A percentile compares a stretch with the other conserved stretches of the same genome.
Conservation (phyloP, 2,329 filamentous ascomycete genomes). For the Sarocladium strictum region DNA sequence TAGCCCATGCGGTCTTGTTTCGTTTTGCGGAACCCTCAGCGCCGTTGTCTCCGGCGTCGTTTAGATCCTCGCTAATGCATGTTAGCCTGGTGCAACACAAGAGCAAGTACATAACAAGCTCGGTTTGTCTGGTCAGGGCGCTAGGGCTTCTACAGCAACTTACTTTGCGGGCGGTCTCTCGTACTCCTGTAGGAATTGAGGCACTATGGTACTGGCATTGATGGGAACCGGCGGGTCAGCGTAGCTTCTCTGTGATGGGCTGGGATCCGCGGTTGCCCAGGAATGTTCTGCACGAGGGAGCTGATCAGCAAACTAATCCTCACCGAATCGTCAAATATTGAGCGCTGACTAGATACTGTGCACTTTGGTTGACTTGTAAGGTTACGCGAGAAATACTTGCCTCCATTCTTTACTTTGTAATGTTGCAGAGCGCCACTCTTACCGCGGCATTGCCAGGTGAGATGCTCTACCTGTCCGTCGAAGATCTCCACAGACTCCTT, state of each 20-base stretch:
- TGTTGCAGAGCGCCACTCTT: conserved; percentile 28
- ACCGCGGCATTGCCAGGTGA: neutral
- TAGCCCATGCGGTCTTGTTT: too few species aligned
- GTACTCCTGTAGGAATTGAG: neutral
- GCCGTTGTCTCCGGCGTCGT: too few species aligned
- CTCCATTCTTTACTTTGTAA: conserved; percentile 37
- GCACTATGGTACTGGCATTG: neutral
- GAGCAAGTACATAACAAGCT: too few species aligned
- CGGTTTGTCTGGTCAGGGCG: too few species aligned
- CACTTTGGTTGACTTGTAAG: too few species aligned
- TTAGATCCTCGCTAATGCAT: too few species aligned
- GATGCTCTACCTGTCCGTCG: neutral
- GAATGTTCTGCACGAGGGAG: conserved; percentile 25
- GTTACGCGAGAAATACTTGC: conserved; percentile 11
- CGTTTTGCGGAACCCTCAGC: too few species aligned
- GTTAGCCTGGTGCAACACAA: too few species aligned
- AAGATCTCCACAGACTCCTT: neutral
- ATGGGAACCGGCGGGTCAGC: neutral
- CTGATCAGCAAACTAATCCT: neutral
- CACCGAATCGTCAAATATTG: too few species aligned
- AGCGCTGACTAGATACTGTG: too few species aligned
- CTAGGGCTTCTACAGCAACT: neutral
- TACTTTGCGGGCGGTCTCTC: neutral
- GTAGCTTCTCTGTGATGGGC: conserved; percentile 25
- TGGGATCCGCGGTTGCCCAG: conserved; percentile 39